Evolutionary conservation across 495 filamentous ascomycete genomes (phyloP), one percentile per base, ranked within the genome.

Genomic region (Lasiosphaeriaceae sp.): DNA sequence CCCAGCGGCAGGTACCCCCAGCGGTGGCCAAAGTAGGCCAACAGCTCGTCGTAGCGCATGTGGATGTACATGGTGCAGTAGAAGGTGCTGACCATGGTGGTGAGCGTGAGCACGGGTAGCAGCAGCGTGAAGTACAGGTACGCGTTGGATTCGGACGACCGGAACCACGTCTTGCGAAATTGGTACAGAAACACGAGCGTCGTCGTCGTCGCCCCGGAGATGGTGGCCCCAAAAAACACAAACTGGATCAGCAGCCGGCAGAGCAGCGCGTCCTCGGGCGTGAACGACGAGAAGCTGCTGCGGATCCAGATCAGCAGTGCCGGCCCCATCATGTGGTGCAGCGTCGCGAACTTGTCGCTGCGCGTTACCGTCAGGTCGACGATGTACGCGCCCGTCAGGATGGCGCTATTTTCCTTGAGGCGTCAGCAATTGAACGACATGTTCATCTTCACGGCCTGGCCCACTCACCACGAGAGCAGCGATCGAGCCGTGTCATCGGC

Each of bases 231-330:
- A 23, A 49, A 49, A 17, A 49, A 49, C 11, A 49, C 47, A 19
- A 49, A 49, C 14, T 49, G 47, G 21, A 49, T 49, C 23, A 49
- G 47, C 23, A 49, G 47, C 24, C 47, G 47, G 47, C 47, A 49
- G 12, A 49, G 47, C 23, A 49, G 47, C 47, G 47, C 47, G 23
- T 49, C 47, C 3, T 7, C n/a, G 8, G 47, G 16, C 47, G 47
- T 31, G n/a, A 49, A 49, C 23, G 21, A 26, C 21, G 21, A 26
- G 47, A 49, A 49, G 47, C 47, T 31, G 12, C 12, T 17, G 23
- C 47, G 47, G 47, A 49, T 49, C 47, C 47, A 49, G 23, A 49
- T 8, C 5, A 49, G 47, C 23, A 49, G 47, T 2, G 47, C 47
- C 11, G 47, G 47, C 2, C 47, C 47, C 47, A 49, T 49, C 7